Conservation (phyloP, 305 asterid genomes). For the Euphrasia arctica region DNA sequence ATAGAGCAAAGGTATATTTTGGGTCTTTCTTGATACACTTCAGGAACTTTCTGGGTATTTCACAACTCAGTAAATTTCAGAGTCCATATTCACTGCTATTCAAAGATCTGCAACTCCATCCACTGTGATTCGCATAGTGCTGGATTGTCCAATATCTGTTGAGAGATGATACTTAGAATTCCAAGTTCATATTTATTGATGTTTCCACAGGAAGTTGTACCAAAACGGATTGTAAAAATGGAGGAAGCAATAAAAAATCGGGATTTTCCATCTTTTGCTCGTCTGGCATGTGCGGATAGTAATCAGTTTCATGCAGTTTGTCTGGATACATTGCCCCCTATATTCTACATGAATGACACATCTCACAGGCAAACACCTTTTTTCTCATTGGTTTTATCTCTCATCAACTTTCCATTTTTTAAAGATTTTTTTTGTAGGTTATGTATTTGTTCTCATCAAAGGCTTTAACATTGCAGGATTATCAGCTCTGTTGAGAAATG, state of each 20-base stretch:
- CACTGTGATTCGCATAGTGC: conserved; percentile 5
- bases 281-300: conserved; percentile 76
- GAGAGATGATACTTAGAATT: conserved; percentile 13
- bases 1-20: conserved; percentile 78
- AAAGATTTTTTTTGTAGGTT: conserved; percentile 14
- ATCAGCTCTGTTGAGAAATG: conserved; percentile 88
- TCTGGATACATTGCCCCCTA: conserved; percentile 89
- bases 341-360: conserved; percentile 95
- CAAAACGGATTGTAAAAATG: conserved; percentile 76
- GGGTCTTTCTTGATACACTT: background rate
- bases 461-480: conserved; percentile 51
- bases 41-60: background rate
- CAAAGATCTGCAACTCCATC: background rate
- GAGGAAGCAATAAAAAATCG: conserved; percentile 82
- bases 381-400: background rate
- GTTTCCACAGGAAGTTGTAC: conserved; percentile 77
- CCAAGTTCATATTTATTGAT: conserved; percentile 4
- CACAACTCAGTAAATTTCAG: no score
- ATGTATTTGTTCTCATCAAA: conserved; percentile 20
- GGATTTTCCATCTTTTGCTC: conserved; percentile 82
- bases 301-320: conserved; percentile 98
- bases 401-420: background rate
- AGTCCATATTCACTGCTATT: background rate
- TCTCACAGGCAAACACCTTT: conserved; percentile 46
- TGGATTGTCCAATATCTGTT: conserved; percentile 18